Evolutionary conservation across 1,139 yeast species (phyloP), one percentile per base, ranked within the genome.

Genomic region (Sugiyamaella castrensis): DNA sequence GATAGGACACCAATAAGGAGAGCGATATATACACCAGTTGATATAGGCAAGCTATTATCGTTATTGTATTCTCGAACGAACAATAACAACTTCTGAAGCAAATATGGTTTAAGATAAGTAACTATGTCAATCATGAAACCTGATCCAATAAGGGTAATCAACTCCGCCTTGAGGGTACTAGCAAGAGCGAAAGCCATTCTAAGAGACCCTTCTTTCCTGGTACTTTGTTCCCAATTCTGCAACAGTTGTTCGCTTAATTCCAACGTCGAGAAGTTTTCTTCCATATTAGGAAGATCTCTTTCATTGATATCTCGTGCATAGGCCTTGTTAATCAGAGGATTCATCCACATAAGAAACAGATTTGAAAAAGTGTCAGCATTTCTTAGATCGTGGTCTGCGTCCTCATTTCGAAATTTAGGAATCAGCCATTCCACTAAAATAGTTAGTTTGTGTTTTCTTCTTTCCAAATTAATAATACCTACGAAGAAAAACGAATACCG

Each of bases 321-420:
- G 27, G 97, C 97, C 52, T 77, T 78, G 59, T 73, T 78, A 88
- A 92, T 87, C 61, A 92, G 73, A 7, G 82, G 84, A 8, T 88
- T 81, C 87, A 91, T 83, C 96, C 97, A 92, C 36, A 80, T 72
- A 63, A 91, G 86, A 0, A 95, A 79, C 51, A 91, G 72, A 52
- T 78, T 77, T 13, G 92, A 80, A 61, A 87, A 88, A 16, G 88
- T 71, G 60, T 87, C 85, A n/a, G 96, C 91, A 35, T 71, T 70
- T 59, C 88, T 97, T 55, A 62, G 36, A 39, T 40, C 44, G 28
- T 35, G 36, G 24, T 46, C 40, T 13, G 37, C 49, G 13, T 46
- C 31, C 33, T 40, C 34, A 15, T 36, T 40, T 7, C 49, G 36
- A 8, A 32, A n/a, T 12, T 29, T 34, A 10, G 49, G 49, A 40